phyloP scores from a whole-genome alignment of 441 rosid species.

The Euphorbia neoarborescens region DNA sequence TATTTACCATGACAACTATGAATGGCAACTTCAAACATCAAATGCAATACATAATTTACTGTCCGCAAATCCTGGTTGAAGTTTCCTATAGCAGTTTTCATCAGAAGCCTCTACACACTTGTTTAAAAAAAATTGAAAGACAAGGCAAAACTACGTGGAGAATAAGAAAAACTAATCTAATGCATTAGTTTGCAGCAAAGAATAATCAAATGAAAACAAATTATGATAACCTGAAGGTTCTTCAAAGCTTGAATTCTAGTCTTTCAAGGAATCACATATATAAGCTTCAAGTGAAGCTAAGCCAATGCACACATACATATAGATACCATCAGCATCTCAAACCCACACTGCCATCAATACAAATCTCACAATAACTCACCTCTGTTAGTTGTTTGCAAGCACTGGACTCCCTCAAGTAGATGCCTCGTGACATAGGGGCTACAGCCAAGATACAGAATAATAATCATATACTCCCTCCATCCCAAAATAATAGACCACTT shows the following conservation, averaged over 20 bases:
- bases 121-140: slow-evolving; percentile 1
- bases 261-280: neutral
- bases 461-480: slow-evolving; percentile 6
- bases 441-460: slow-evolving; percentile 26
- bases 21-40: neutral
- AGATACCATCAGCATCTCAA: neutral
- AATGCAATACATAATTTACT: neutral
- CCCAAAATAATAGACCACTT: too few species aligned
- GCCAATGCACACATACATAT: neutral
- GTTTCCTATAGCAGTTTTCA: neutral
- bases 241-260: neutral
- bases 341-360: neutral
- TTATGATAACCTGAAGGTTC: neutral
- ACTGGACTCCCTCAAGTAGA: slow-evolving; percentile 80
- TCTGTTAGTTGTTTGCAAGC: slow-evolving; percentile 67
- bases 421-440: slow-evolving; percentile 80
- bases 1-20: neutral
- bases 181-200: neutral
- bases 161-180: neutral
- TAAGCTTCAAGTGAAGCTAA: neutral
- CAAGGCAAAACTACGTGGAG: neutral
- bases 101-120: neutral
- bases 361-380: slow-evolving; percentile 34
- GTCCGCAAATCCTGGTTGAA: neutral
- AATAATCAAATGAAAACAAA: neutral